A percentile compares a stretch with the other conserved stretches of the same genome.
Conservation (phyloP, 163 green algal genomes). For the Trebouxiophyceae sp. region DNA sequence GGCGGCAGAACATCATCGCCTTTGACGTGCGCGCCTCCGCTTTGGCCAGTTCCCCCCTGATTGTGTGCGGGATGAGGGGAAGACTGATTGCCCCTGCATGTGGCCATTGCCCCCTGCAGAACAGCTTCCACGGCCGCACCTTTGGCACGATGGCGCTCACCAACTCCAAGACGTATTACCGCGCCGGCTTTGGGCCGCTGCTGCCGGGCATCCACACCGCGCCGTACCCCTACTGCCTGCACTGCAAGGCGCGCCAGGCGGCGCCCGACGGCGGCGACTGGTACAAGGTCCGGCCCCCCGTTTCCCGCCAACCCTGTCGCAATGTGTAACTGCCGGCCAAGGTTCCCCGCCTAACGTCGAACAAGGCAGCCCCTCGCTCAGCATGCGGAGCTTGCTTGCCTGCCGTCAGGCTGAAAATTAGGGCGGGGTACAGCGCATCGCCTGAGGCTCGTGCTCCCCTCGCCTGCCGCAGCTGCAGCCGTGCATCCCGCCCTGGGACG, state of each 20-base stretch:
- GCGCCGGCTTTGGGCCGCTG: slow-evolving; percentile 63
- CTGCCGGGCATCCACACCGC: slow-evolving; percentile 45
- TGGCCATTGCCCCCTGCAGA: slow-evolving; percentile 49
- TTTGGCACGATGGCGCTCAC: slow-evolving; percentile 75
- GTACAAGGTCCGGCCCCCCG: slow-evolving; percentile 14
- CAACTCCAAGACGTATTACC: slow-evolving; percentile 68
- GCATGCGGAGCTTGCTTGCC: too few relatives aligned
- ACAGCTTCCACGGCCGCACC: slow-evolving; percentile 73
- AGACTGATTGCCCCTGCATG: slow-evolving; percentile 72
- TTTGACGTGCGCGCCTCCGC: slow-evolving; percentile 69
- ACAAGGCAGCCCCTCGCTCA: too few relatives aligned
- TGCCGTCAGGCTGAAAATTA: too few relatives aligned
- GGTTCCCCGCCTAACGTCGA: too few relatives aligned
- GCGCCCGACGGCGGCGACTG: slow-evolving; percentile 23
- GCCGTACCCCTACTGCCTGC: slow-evolving; percentile 82
- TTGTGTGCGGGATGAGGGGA: slow-evolving; percentile 61
- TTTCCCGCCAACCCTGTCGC: too few relatives aligned
- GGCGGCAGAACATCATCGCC: slow-evolving; percentile 64
- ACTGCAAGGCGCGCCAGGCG: slow-evolving; percentile 60
- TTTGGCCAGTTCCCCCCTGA: slow-evolving; percentile 83
- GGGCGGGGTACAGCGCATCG: too few relatives aligned
- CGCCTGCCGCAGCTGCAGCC: slow-evolving; percentile 41
- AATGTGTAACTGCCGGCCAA: too few relatives aligned
- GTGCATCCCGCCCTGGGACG: slow-evolving; percentile 32
- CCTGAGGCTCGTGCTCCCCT: too few relatives aligned